Conservation (phyloP, 345 rosid genomes). For the Gossypium sturtianum region DNA sequence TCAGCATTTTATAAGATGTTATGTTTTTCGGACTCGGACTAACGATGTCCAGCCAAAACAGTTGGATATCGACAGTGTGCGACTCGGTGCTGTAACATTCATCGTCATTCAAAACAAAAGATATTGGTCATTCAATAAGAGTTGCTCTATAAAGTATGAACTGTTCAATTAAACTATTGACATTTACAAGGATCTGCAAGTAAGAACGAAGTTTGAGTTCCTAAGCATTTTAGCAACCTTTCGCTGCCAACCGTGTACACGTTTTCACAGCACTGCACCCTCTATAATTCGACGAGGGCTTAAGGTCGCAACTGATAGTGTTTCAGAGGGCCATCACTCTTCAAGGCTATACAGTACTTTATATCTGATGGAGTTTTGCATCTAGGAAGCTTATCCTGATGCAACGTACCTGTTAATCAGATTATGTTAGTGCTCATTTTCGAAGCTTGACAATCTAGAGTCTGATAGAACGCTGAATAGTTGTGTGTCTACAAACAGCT, state of each 20-base stretch:
- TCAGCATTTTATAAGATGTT: no score
- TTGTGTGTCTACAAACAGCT: slow-evolving; percentile 81
- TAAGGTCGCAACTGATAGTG: neutral
- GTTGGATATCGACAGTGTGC: neutral
- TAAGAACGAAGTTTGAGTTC: neutral
- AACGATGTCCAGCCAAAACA: neutral
- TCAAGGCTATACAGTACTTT: neutral
- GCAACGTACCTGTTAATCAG: neutral
- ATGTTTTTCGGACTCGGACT: neutral
- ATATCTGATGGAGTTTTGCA: neutral
- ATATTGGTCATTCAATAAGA: no score
- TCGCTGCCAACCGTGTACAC: neutral
- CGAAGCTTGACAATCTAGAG: slow-evolving; percentile 64
- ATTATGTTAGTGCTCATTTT: slow-evolving; percentile 41
- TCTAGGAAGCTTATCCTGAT: neutral
- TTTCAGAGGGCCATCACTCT: neutral
- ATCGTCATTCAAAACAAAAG: no score
- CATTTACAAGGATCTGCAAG: slow-evolving; percentile 26
- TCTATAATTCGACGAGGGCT: neutral
- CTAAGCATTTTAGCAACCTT: slow-evolving; percentile 8
- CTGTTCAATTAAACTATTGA: neutral
- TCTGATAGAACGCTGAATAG: slow-evolving; percentile 70
- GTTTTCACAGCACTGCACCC: neutral
- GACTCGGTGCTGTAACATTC: no score
- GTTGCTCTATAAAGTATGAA: neutral